Evolutionary conservation across 768 basidiomycete genomes (phyloP), one percentile per base, ranked within the genome.

Genomic region (Kwoniella sp.): DNA sequence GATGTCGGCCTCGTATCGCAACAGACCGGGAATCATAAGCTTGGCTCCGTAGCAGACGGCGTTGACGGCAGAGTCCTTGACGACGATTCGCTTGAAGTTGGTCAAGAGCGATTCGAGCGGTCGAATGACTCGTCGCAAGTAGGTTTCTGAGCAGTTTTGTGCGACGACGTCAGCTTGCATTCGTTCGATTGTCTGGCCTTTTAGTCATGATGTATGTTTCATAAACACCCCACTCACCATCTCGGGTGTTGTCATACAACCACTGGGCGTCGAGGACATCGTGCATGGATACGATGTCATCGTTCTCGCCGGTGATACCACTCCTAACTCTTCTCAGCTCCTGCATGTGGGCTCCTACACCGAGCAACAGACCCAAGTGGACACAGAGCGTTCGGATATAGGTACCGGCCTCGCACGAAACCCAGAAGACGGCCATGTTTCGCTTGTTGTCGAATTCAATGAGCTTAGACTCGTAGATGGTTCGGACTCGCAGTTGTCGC

Each of bases 291-390:
- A 98, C 96, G 75, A 97, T 93, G 73, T 93, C 93, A 78, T 98
- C 95, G 79, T 92, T 93, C 83, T 99, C 96, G 55, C 90, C 91
- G 87, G 97, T 89, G 55, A 94, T 95, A 74, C 96, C 96, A 78
- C 90, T 92, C 70, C 96, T 84, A 15, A 98, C 95, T 73, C 96
- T 84, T 73, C 96, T 86, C 64, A 99, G 85, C 81, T 99, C 96
- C 83, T 99, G 95, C 96, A 99, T 99, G 82, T 99, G 96, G n/a
- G 94, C 96, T 25, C 96, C 96, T 29, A 98, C 95, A 67, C 96
- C 96, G 38, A 97, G 84, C 47, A 99, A 67, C 57, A 99, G 85
- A 64, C 96, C 96, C 59, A 99, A 83, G 82, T 99, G 96, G 15
- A 99, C 96, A 80, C 96, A 99, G 51, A 99, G 85, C 0, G 96